Base-by-base conservation (phyloP, 345 rosid species). In the Camelina neglecta region DNA sequence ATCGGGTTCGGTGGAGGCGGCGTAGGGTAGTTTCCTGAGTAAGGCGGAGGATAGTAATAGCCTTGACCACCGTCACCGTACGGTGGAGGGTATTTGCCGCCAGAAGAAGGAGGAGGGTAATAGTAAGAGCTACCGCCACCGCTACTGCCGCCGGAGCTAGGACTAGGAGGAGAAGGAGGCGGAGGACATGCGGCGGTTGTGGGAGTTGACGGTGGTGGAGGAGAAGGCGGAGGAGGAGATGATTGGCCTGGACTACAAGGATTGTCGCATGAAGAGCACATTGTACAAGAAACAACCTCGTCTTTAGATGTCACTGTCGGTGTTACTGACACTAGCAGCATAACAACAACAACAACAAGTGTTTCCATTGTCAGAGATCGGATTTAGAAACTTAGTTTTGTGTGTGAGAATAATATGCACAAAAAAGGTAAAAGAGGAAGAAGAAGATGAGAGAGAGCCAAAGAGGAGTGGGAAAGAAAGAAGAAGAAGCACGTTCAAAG, bases 1-100 rank as follows among this genome's bases (percentile, higher is more conserved):
- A 94, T 90, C 1, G 97, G 98, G 75, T 94, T 90, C 10, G 97
- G 97, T 0, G 98, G 98, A 2, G 98, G 98, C 4, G 95, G 95
- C 1, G 83, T 79, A 1, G 83, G 89, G 72, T 83, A 89, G 76
- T 85, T 82, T 38, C 80, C 79, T 45, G 77, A 67, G 48, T 70
- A 75, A 7, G 91, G 90, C 9, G 96, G 93, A 9, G 96, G 90
- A 13, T 84, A 83, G 53, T 82, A 84, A n/a, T 85, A 85, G 35
- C 78, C 75, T 47, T 87, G 89, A 21, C 88, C 81, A 15, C 77
- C 81, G 50, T 26, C 80, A 51, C 80, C 80, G 23, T 83, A 79
- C 0, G 91, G 84, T 1, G 93, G 84, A 63, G 79, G 79, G 68
- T 90, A 68, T 79, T 81, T 79, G 44, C 53, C 41, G 1, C 75